Percentiles rank a stretch among this genome's conserved stretches.
Evolutionary conservation across 2,329 filamentous ascomycete genomes (phyloP).

Genomic region (Zalaria obscura): DNA sequence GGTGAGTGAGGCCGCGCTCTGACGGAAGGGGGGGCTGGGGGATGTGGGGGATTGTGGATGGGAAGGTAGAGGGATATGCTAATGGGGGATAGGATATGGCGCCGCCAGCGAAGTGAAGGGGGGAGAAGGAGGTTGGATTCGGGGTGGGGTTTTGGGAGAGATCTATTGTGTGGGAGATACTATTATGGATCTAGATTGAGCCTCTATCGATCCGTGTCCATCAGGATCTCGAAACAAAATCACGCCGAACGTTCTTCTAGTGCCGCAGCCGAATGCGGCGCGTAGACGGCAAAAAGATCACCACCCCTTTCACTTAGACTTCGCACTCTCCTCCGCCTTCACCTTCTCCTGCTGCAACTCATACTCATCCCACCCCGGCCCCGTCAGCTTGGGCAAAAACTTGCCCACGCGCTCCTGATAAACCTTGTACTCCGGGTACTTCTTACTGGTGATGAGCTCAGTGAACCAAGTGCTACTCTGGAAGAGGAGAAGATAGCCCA

Average conservation of each 20-base stretch:
- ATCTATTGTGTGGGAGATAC: too few species aligned
- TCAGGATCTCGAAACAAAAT: too few species aligned
- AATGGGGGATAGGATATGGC: too few species aligned
- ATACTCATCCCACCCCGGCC: slow-evolving; percentile 18
- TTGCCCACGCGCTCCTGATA: slow-evolving; percentile 75
- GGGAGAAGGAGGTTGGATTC: too few species aligned
- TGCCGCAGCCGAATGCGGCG: neutral
- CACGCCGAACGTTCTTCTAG: too few species aligned
- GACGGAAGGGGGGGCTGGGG: neutral
- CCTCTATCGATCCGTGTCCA: too few species aligned
- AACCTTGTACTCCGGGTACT: slow-evolving; percentile 76
- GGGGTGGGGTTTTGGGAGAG: too few species aligned
- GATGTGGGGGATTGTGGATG: too few species aligned
- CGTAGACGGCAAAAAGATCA: neutral
- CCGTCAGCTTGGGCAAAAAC: slow-evolving; percentile 52
- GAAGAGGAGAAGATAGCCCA: slow-evolving; percentile 65
- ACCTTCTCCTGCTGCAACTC: slow-evolving; percentile 9
- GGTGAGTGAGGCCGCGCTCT: slow-evolving; percentile 14
- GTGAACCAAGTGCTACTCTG: slow-evolving; percentile 82
- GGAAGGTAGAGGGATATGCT: too few species aligned
- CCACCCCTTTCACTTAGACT: neutral
- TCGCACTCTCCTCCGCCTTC: neutral
- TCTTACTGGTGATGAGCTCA: slow-evolving; percentile 62
- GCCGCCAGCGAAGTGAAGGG: too few species aligned
- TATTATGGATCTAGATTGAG: too few species aligned